phyloP scores from a whole-genome alignment of 2,329 filamentous ascomycete species.

The Calonectria hongkongensis region DNA sequence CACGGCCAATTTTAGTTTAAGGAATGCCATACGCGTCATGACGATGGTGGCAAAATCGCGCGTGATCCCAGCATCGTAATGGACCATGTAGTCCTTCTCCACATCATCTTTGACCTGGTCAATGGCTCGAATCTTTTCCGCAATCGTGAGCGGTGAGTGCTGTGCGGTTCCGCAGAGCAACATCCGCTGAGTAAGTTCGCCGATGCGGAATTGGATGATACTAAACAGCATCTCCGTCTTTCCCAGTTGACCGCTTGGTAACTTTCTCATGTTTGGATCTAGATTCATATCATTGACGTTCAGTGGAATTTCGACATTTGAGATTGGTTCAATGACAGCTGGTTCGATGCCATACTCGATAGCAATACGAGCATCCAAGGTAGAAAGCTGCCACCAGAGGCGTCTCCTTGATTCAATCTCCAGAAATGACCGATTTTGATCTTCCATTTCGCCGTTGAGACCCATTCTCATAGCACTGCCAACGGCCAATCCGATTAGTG shows the following conservation, averaged over 20 bases:
- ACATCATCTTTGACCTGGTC: slow-evolving; percentile 1
- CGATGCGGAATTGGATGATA: slow-evolving; percentile 9
- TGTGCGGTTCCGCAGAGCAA: slow-evolving; percentile 28
- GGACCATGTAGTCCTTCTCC: slow-evolving; percentile 16
- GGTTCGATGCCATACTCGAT: slow-evolving; percentile 69
- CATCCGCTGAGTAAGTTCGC: slow-evolving; percentile 13
- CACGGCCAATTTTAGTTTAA: slow-evolving; percentile 21
- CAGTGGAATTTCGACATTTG: slow-evolving; percentile 2
- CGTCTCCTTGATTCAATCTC: slow-evolving; percentile 72
- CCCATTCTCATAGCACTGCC: slow-evolving; percentile 47
- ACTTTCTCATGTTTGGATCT: neutral
- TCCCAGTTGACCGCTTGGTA: neutral
- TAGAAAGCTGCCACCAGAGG: slow-evolving; percentile 72
- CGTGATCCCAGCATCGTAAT: slow-evolving; percentile 17
- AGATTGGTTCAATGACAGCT: slow-evolving; percentile 29
- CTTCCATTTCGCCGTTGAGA: slow-evolving; percentile 47
- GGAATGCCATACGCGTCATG: slow-evolving; percentile 7
- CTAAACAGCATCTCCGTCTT: slow-evolving; percentile 35
- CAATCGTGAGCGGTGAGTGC: slow-evolving; percentile 6
- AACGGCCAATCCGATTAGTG: slow-evolving; percentile 42
- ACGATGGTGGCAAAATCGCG: slow-evolving; percentile 27
- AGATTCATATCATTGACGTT: slow-evolving; percentile 27
- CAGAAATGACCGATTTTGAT: slow-evolving; percentile 69
- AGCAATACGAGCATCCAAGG: slow-evolving; percentile 68
- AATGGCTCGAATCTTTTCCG: slow-evolving; percentile 18